Conservation (phyloP, 179 eudicot species). For the Corrigiola litoralis region DNA sequence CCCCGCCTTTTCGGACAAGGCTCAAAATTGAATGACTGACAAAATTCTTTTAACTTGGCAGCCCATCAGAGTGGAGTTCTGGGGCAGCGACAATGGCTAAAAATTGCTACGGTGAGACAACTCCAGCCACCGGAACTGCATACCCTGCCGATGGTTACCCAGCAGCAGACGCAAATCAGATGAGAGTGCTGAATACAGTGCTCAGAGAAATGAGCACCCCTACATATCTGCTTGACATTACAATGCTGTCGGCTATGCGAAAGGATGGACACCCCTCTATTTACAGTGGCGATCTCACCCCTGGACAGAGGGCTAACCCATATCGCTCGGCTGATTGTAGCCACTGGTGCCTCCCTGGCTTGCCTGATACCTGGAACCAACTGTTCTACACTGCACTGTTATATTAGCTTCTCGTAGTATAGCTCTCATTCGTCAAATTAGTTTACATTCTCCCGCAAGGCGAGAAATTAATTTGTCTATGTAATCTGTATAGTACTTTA, state of each 20-base stretch:
- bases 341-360: constrained; percentile 97
- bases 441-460: too few species aligned
- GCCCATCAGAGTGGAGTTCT: constrained; percentile 63
- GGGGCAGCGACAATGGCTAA: constrained; percentile 30
- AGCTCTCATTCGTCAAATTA: not conserved
- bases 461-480: constrained; percentile 1
- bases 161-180: constrained; percentile 46
- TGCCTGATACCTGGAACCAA: constrained; percentile 98
- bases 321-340: constrained; percentile 73
- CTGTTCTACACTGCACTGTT: constrained; percentile 65
- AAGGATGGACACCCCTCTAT: constrained; percentile 95
- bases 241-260: constrained; percentile 72
- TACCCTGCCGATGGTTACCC: constrained; percentile 44
- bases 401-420: constrained; percentile 17
- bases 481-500: constrained; percentile 18
- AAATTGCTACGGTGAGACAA: constrained; percentile 80
- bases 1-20: too few species aligned
- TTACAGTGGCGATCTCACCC: constrained; percentile 67
- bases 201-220: constrained; percentile 57
- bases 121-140: constrained; percentile 42
- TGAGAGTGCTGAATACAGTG: constrained; percentile 49
- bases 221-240: constrained; percentile 68
- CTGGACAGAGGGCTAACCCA: constrained; percentile 66
- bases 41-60: constrained; percentile 17
- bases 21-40: not conserved